Conservation (phyloP, 1,139 yeast species). For the Maudiozyma humilis region DNA sequence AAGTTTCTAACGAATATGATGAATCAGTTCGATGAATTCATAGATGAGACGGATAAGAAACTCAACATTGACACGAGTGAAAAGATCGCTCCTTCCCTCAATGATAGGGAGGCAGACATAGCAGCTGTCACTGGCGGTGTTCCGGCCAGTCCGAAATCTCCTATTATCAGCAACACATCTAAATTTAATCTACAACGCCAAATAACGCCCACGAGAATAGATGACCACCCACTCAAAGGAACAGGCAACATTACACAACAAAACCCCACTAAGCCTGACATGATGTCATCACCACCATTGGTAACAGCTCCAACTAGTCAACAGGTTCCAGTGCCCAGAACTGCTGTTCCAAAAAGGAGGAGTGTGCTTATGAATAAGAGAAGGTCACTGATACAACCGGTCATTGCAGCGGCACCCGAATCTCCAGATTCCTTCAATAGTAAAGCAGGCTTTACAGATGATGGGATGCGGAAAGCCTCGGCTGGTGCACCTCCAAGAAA, state of each 20-base stretch:
- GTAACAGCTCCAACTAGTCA: not conserved
- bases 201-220: constrained; percentile 11
- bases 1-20: too few relatives aligned
- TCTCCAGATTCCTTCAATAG: constrained; percentile 12
- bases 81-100: constrained; percentile 6
- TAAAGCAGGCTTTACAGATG: not conserved
- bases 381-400: constrained; percentile 28
- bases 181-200: constrained; percentile 10
- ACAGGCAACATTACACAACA: not conserved
- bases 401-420: constrained; percentile 24
- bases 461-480: not conserved
- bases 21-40: constrained; percentile 25
- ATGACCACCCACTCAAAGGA: constrained; percentile 14
- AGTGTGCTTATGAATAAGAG: constrained; percentile 16
- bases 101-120: not conserved
- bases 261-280: not conserved
- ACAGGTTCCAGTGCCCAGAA: not conserved
- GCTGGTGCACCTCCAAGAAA: not conserved
- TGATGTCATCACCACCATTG: constrained; percentile 1
- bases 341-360: not conserved
- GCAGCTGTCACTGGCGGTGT: not conserved
- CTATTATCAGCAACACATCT: constrained; percentile 5
- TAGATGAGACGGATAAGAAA: constrained; percentile 21
- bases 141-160: constrained; percentile 5
- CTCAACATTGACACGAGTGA: constrained; percentile 24